Percentiles rank a stretch among this genome's conserved stretches.
Evolutionary conservation across 495 filamentous ascomycete species (phyloP).

Genomic region (Physcia stellaris): DNA sequence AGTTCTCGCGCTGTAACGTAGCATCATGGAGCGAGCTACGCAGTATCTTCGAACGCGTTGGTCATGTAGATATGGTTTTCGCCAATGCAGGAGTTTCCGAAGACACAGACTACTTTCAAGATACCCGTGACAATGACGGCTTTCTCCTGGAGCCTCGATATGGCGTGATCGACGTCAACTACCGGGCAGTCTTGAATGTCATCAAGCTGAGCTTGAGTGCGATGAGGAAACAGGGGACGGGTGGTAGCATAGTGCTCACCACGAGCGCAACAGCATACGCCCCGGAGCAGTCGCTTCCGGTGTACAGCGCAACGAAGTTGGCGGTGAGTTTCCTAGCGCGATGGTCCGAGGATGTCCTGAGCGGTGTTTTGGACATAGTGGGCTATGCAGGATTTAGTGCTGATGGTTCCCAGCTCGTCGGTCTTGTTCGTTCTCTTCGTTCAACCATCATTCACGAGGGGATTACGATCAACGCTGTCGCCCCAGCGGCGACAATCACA

Average conservation of each 20-base stretch:
- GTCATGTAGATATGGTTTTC: conserved; percentile 17
- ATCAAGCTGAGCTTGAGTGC: conserved; percentile 17
- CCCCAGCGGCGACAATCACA: conserved; percentile 20
- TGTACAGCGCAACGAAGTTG: conserved; percentile 19
- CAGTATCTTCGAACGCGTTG: conserved; percentile 8
- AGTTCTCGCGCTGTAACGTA: conserved; percentile 9
- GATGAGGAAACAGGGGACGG: conserved; percentile 11
- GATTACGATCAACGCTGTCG: conserved; percentile 23
- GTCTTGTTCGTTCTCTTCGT: conserved; percentile 18
- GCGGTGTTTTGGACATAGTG: too few species aligned
- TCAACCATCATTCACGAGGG: conserved; percentile 9
- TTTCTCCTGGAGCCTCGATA: conserved; percentile 13
- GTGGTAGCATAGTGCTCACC: conserved; percentile 23
- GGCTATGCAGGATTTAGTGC: background rate
- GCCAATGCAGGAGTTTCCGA: conserved; percentile 21
- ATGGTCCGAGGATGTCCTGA: too few species aligned
- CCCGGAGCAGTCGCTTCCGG: conserved; percentile 17
- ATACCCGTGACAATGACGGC: too few species aligned
- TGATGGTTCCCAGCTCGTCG: conserved; percentile 11
- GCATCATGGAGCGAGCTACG: conserved; percentile 14
- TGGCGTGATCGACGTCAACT: conserved; percentile 18
- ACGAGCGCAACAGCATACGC: conserved; percentile 20
- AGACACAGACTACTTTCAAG: conserved; percentile 18
- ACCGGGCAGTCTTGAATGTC: conserved; percentile 15
- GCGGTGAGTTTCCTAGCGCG: too few species aligned